Conservation (phyloP, 176 grass and related monocot species). For the Zea mays region Zm-B73-REFERENCE-NAM-5.0 NC_050098.1:208164501-208165000, state of each 20-base stretch:
- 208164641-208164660: slow-evolving; percentile 74
- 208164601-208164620: slow-evolving; percentile 43
- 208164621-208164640: slow-evolving; percentile 51
- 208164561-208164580: slow-evolving; percentile 59
- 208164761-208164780: slow-evolving; percentile 64
- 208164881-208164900: slow-evolving; percentile 65
- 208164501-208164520: slow-evolving; percentile 70
- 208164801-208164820: slow-evolving; percentile 68
- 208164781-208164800: slow-evolving; percentile 57
- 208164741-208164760: slow-evolving; percentile 65
- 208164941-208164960: not conserved
- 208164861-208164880: slow-evolving; percentile 69
- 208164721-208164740: slow-evolving; percentile 64
- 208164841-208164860: slow-evolving; percentile 49
- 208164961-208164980: slow-evolving; percentile 30
- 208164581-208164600: slow-evolving; percentile 41
- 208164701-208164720: slow-evolving; percentile 79
- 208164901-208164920: slow-evolving; percentile 35
- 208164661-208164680: slow-evolving; percentile 64
- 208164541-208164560: slow-evolving; percentile 46
- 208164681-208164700: slow-evolving; percentile 61
- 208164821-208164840: slow-evolving; percentile 45
- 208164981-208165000: slow-evolving; percentile 60
- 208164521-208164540: slow-evolving; percentile 65
- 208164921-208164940: not conserved